Evolutionary conservation across 176 grass and related monocot species (phyloP), one percentile per base, ranked within the genome.

Genomic region (Aegilops speltoides): DNA sequence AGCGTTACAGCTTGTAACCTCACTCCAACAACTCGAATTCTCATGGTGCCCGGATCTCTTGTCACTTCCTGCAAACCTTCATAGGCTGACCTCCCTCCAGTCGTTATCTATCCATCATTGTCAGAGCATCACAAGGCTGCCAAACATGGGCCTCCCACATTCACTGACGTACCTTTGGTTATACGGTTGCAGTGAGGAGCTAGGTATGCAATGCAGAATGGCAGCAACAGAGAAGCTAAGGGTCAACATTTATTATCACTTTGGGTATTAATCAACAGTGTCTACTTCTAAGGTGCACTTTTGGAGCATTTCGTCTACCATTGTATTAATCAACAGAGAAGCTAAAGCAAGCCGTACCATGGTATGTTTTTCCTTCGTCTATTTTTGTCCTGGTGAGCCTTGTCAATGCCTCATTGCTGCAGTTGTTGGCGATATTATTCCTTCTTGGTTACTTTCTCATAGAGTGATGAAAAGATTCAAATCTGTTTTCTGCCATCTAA

Each of bases 61-160:
- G 0, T 87, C 66, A 65, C 61, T 87, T 37, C 85, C 85, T 64
- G 37, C 69, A 50, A 32, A 72, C 19, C 48, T 81, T 20, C 10
- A 11, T 25, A 40, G 9, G 15, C 32, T 87, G 17, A 28, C 46
- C 68, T 87, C 77, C 48, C 85, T 87, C 13, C 0, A 82, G 45
- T 0, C 0, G 2, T 62, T 87, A 43, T 0, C 0, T 4, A 65
- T 87, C 46, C 0, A 0, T 0, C 0, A 6, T 0, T 87, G 74
- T 60, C 16, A 8, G 20, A 16, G 36, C 20, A 65, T 87, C 50
- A 0, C 20, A 32, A 64, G 7, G 8, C 66, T 87, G 16, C 59
- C 85, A 52, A 50, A 54, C 62, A 82, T n/a, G 28, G 76, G 66
- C 9, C 19, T 85, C 25, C 82, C 82, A 61, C 2, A 19, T 25